A percentile compares a stretch with the other conserved stretches of the same genome.
Evolutionary conservation across 495 filamentous ascomycete species (phyloP).

Genomic region (Halenospora varia): DNA sequence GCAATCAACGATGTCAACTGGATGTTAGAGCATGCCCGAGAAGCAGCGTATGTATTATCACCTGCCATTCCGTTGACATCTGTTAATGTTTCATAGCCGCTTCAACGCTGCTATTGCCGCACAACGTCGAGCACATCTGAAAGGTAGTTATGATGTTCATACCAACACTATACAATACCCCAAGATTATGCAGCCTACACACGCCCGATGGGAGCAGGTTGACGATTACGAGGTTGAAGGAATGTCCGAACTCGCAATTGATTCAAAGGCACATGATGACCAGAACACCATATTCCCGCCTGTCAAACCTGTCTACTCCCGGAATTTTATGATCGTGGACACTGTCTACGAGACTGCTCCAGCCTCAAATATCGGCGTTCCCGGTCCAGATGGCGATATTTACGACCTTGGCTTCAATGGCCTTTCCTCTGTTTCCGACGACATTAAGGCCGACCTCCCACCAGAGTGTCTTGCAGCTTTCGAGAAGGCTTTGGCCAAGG

Average conservation of each 20-base stretch:
- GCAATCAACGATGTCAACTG: slow-evolving; percentile 95
- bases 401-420: slow-evolving; percentile 61
- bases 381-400: slow-evolving; percentile 59
- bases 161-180: slow-evolving; percentile 89
- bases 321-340: slow-evolving; percentile 75
- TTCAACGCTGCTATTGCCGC: slow-evolving; percentile 71
- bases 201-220: slow-evolving; percentile 73
- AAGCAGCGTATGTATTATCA: slow-evolving; percentile 64
- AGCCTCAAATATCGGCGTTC: slow-evolving; percentile 49
- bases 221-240: slow-evolving; percentile 21
- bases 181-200: slow-evolving; percentile 83
- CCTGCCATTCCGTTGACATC: background rate
- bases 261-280: slow-evolving; percentile 22
- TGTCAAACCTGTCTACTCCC: slow-evolving; percentile 58
- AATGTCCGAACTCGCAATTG: slow-evolving; percentile 1
- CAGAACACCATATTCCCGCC: slow-evolving; percentile 51
- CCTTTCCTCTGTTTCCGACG: slow-evolving; percentile 57
- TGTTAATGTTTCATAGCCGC: slow-evolving; percentile 47
- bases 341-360: slow-evolving; percentile 50
- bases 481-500: slow-evolving; percentile 52
- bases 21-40: slow-evolving; percentile 90
- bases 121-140: slow-evolving; percentile 59
- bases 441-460: slow-evolving; percentile 67
- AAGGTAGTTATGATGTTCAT: slow-evolving; percentile 87
- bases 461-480: slow-evolving; percentile 68